Conservation (phyloP, 1,139 yeast species). For the Lodderomyces pseudojiufengensis region DNA sequence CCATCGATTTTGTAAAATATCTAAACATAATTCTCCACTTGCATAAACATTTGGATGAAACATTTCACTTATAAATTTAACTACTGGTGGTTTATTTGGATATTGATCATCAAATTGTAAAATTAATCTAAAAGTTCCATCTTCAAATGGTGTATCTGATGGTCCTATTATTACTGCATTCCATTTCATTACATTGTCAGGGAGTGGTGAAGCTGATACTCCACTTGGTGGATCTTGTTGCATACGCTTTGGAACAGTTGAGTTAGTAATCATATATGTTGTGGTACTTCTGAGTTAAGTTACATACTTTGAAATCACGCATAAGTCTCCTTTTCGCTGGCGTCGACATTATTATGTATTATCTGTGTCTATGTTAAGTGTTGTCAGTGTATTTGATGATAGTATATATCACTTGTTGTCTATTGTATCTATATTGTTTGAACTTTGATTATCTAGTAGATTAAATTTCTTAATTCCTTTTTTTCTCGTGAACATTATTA, state of each 20-base stretch:
- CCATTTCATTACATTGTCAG: slow-evolving; percentile 97
- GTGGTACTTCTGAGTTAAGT: neutral
- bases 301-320: slow-evolving; percentile 89
- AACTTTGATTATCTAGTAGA: too few species aligned
- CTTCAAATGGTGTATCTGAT: slow-evolving; percentile 95
- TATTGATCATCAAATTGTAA: slow-evolving; percentile 94
- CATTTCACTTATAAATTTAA: slow-evolving; percentile 88
- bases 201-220: slow-evolving; percentile 93
- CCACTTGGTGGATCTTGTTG: slow-evolving; percentile 99
- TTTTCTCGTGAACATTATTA: too few species aligned
- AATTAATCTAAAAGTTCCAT: slow-evolving; percentile 87
- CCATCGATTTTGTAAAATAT: slow-evolving; percentile 96
- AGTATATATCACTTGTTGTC: too few species aligned
- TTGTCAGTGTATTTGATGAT: too few species aligned
- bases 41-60: slow-evolving; percentile 98
- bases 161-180: slow-evolving; percentile 98
- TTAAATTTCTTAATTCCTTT: too few species aligned
- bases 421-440: too few species aligned
- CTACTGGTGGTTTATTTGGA: slow-evolving; percentile 95
- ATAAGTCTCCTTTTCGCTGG: slow-evolving; percentile 97
- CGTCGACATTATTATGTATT: slow-evolving; percentile 67
- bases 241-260: slow-evolving; percentile 63
- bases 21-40: slow-evolving; percentile 91
- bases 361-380: neutral
- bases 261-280: neutral